Evolutionary conservation across 345 rosid species (phyloP).

Genomic region (Rhodomyrtus tomentosa): DNA sequence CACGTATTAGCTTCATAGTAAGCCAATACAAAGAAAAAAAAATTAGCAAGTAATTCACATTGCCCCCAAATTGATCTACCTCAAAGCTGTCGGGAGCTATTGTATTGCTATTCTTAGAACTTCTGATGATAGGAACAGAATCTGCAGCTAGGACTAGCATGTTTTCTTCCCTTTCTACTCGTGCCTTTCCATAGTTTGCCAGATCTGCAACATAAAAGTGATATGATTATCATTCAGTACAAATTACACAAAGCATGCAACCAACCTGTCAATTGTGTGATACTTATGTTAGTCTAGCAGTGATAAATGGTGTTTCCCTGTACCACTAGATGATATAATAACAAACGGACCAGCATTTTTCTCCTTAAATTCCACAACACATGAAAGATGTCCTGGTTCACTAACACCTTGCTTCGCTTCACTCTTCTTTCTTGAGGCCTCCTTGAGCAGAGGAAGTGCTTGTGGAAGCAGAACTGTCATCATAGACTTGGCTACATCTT

Average conservation of each 20-base stretch:
- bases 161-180: slow-evolving; percentile 6
- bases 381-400: slow-evolving; percentile 7
- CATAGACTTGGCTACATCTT: slow-evolving; percentile 60
- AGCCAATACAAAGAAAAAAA: neutral
- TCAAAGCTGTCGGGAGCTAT: slow-evolving; percentile 41
- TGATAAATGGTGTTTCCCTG: neutral
- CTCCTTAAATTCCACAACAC: slow-evolving; percentile 7
- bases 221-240: neutral
- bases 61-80: slow-evolving; percentile 17
- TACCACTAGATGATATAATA: neutral
- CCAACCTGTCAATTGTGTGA: neutral
- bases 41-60: neutral
- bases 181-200: slow-evolving; percentile 5
- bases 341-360: neutral
- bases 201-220: neutral
- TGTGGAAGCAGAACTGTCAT: slow-evolving; percentile 82
- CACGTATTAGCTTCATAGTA: neutral
- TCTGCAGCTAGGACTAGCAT: slow-evolving; percentile 10
- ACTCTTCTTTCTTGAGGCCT: slow-evolving; percentile 36
- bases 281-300: neutral
- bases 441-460: slow-evolving; percentile 73
- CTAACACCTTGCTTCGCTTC: slow-evolving; percentile 3
- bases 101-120: slow-evolving; percentile 12
- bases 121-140: slow-evolving; percentile 9
- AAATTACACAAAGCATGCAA: neutral